Percentiles rank a stretch among this genome's conserved stretches.
Conservation (phyloP, 2,329 filamentous ascomycete genomes). For the Monilinia vaccinii-corymbosi region DNA sequence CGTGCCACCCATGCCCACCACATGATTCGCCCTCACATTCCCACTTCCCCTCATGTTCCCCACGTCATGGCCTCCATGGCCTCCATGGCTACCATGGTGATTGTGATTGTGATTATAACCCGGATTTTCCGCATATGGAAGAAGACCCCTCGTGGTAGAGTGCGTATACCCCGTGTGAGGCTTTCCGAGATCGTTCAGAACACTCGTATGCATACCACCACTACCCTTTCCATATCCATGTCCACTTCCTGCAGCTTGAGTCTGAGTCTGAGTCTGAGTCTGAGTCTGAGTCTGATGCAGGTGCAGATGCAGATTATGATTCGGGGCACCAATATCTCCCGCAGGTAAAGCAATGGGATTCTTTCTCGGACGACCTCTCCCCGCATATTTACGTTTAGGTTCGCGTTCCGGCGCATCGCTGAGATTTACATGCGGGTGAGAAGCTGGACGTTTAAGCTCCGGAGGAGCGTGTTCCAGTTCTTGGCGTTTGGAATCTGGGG, state of each 20-base stretch:
- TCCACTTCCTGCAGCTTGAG: neutral
- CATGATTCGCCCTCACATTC: neutral
- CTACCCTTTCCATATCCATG: too few species aligned
- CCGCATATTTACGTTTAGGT: neutral
- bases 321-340: neutral
- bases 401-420: neutral
- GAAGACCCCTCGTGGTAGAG: too few species aligned
- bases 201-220: too few species aligned
- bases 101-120: too few species aligned
- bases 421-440: neutral
- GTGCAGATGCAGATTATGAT: neutral
- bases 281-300: neutral
- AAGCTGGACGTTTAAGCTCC: neutral
- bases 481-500: neutral
- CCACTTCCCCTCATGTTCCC: neutral
- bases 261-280: neutral
- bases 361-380: neutral
- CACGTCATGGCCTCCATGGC: too few species aligned
- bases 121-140: too few species aligned
- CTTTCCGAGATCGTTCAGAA: too few species aligned
- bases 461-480: neutral
- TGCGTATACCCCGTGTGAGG: too few species aligned
- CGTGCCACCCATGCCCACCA: too few species aligned
- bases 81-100: too few species aligned
- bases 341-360: neutral